These are phyloP conservation scores for Lichina pygmaea DNA, from an alignment of 495 filamentous ascomycete genomes.

Conservation along the genomic window DNA sequence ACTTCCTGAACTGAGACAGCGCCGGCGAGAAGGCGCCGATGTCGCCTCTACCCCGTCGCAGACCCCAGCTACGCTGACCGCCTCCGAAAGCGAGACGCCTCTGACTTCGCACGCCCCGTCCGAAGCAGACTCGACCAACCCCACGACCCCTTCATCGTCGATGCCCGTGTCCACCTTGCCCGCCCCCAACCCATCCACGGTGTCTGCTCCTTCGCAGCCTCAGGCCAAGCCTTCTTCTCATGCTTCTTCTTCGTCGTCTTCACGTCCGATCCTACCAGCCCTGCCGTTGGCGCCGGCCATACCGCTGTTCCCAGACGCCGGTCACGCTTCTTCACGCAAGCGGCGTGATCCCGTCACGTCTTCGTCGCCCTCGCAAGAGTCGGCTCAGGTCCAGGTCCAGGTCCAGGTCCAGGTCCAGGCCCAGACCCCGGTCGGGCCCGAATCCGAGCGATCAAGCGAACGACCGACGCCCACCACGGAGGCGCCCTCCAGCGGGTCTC, in stretches of 20 bases:
- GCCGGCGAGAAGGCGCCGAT: neutral
- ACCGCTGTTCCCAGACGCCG: slow-evolving; percentile 13
- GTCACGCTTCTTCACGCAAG: neutral
- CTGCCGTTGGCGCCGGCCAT: slow-evolving; percentile 42
- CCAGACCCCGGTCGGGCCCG: neutral
- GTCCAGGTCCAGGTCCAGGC: neutral
- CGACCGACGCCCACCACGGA: neutral
- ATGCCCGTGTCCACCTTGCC: slow-evolving; percentile 4
- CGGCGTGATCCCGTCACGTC: neutral
- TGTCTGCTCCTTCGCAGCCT: slow-evolving; percentile 25
- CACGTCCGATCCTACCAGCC: slow-evolving; percentile 25
- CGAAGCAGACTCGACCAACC: slow-evolving; percentile 37
- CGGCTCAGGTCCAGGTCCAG: neutral
- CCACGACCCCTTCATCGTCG: slow-evolving; percentile 40
- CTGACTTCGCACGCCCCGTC: slow-evolving; percentile 38
- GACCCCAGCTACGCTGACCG: slow-evolving; percentile 11
- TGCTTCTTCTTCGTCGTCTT: slow-evolving; percentile 15
- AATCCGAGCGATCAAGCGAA: neutral
- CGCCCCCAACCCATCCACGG: slow-evolving; percentile 9
- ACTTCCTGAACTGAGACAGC: slow-evolving; percentile 20
- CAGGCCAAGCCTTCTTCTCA: slow-evolving; percentile 13
- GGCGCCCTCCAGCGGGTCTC: neutral
- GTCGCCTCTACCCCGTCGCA: neutral
- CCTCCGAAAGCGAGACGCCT: slow-evolving; percentile 34
- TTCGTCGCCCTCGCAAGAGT: neutral